phyloP scores from a whole-genome alignment of 1,284 basidiomycete species.

The Porogramme epimiltina region DNA sequence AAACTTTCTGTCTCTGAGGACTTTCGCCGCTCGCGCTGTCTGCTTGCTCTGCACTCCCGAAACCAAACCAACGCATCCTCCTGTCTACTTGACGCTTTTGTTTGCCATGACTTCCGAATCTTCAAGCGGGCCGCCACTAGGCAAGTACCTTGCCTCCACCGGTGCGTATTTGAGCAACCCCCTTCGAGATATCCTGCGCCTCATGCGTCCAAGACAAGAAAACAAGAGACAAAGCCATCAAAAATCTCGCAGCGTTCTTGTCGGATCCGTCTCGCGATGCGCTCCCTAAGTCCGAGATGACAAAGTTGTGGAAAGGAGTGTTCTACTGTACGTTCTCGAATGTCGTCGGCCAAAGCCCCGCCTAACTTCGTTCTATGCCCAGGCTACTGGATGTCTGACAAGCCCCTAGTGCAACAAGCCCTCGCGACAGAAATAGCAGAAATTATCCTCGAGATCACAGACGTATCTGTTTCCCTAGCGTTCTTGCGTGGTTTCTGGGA shows the following conservation, averaged over 20 bases:
- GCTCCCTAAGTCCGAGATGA: slow-evolving; percentile 77
- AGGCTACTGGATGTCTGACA: slow-evolving; percentile 99
- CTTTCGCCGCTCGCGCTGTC: not conserved
- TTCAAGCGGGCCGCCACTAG: slow-evolving; percentile 60
- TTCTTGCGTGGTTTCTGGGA: slow-evolving; percentile 93
- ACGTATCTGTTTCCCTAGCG: slow-evolving; percentile 59
- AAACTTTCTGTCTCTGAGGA: slow-evolving; percentile 13
- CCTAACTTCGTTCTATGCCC: not conserved
- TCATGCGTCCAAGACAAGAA: slow-evolving; percentile 70
- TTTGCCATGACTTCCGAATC: not conserved
- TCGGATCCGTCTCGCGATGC: slow-evolving; percentile 60
- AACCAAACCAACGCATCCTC: too few relatives aligned
- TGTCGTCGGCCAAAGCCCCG: not conserved
- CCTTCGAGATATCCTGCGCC: slow-evolving; percentile 11
- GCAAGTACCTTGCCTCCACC: slow-evolving; percentile 88
- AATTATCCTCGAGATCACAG: slow-evolving; percentile 72
- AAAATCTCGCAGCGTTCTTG: slow-evolving; percentile 75
- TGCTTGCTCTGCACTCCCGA: too few relatives aligned
- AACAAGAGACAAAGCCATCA: slow-evolving; percentile 86
- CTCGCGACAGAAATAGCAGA: slow-evolving; percentile 87
- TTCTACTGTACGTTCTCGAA: slow-evolving; percentile 78
- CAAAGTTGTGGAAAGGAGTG: slow-evolving; percentile 95
- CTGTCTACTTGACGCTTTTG: not conserved
- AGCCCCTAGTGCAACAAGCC: slow-evolving; percentile 93
- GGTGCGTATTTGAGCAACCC: slow-evolving; percentile 49